Base-by-base conservation (phyloP, 2,329 filamentous ascomycete genomes). In the Cadophora malorum region DNA sequence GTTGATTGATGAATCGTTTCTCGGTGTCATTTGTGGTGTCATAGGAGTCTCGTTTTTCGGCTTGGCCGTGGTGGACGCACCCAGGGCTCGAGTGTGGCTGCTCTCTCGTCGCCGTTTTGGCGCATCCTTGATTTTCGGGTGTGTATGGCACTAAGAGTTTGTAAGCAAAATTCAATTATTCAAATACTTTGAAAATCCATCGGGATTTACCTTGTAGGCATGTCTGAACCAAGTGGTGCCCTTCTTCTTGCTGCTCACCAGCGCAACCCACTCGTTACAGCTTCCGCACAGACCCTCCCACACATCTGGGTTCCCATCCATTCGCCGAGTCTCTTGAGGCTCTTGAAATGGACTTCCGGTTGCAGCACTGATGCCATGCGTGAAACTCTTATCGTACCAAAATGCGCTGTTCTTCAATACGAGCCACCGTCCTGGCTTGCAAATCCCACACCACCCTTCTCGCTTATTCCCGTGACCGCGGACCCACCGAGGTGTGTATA, bases 301-400 rank as follows among this genome's bases (percentile, higher is more conserved):
- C 3, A 93, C 90, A 76, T 93, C 91, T 3, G 91, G 88, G 75
- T 93, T 94, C 49, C 91, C 90, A 76, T 94, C 91, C 82, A 92
- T 93, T 61, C 92, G 85, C 67, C 91, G 84, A 25, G 88, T 92
- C 75, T 93, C 86, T 69, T 91, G 87, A 2, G 93, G 93, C 73
- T 91, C 89, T 77, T 92, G 89, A 80, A 96, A 95, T 3, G 90
- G 88, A 70, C 86, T 89, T 28, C 93, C 92, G 0, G 92, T 95
- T 4, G 91, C 90, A 33, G 91, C 92, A 76, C 91, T 93, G 78
- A 96, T 93, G 61, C 93, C 93, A 76, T 96, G 93, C 1, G 91
- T 93, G 78, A 96, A 96, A 67, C 90, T 92, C 83, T 96, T 95
- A 82, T 96, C 93, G 79, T 96, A 96, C 93, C 93, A 96, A 79